Conservation (phyloP, 306 rosid genomes). For the Prunus kanzakura region DNA sequence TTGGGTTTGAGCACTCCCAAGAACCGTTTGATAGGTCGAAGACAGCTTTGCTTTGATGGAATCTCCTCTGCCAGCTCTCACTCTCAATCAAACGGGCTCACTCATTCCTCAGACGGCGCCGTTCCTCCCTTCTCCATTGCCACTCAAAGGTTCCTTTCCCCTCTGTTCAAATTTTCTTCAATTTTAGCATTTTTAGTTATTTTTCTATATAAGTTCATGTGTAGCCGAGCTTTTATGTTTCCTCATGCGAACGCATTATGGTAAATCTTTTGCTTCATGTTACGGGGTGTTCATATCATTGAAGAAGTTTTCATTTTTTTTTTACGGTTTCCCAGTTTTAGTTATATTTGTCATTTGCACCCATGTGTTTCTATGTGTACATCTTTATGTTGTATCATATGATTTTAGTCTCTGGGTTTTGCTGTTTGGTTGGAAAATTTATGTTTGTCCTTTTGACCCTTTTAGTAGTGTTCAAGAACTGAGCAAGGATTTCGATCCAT, state of each 20-base stretch:
- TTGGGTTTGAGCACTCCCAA: slow-evolving; percentile 14
- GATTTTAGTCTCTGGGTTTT: slow-evolving; percentile 9
- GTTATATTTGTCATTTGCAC: background rate
- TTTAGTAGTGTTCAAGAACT: slow-evolving; percentile 42
- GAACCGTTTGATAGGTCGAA: slow-evolving; percentile 44
- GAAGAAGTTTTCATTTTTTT: background rate
- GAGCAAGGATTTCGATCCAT: slow-evolving; percentile 40
- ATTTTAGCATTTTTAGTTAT: too few species aligned
- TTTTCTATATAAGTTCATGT: background rate
- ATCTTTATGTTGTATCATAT: background rate
- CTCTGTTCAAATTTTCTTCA: background rate
- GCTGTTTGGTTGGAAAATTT: background rate
- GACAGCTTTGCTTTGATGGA: slow-evolving; percentile 69
- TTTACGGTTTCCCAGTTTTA: background rate
- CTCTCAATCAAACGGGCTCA: slow-evolving; percentile 28
- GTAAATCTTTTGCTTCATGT: background rate
- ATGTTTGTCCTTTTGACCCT: slow-evolving; percentile 8
- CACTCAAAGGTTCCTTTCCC: slow-evolving; percentile 50
- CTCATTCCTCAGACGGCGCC: slow-evolving; percentile 27
- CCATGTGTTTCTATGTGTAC: background rate
- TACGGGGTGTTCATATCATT: background rate
- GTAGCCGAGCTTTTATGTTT: background rate
- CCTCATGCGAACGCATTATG: background rate
- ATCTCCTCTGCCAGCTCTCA: slow-evolving; percentile 59
- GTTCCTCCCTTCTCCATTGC: slow-evolving; percentile 35